Conservation (phyloP, 768 basidiomycete genomes). For the Suillus luteus region DNA sequence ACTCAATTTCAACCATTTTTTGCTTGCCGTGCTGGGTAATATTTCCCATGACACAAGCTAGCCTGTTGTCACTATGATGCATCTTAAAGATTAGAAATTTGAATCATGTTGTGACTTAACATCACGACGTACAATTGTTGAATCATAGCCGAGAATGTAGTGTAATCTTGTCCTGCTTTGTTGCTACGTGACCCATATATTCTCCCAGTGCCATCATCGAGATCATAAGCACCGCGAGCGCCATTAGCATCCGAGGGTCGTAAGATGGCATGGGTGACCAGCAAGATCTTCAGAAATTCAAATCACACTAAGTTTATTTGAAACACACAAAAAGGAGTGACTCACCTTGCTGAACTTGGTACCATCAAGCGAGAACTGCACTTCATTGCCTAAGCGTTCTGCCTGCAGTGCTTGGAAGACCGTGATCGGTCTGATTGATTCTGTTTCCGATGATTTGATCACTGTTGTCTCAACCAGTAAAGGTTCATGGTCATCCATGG, state of each 20-base stretch:
- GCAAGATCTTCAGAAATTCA: constrained; percentile 38
- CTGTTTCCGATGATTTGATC: constrained; percentile 10
- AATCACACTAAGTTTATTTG: background rate
- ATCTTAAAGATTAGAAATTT: background rate
- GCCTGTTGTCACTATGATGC: constrained; percentile 22
- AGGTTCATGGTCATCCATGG: constrained; percentile 17
- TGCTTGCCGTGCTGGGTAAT: constrained; percentile 2
- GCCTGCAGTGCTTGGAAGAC: constrained; percentile 42
- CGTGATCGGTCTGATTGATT: constrained; percentile 49
- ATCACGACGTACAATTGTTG: background rate
- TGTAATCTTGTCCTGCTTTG: constrained; percentile 16
- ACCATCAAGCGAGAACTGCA: too few relatives aligned
- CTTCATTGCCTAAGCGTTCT: too few relatives aligned
- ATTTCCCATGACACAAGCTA: constrained; percentile 17
- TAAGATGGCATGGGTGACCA: constrained; percentile 48
- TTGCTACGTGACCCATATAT: constrained; percentile 14
- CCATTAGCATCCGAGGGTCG: constrained; percentile 16
- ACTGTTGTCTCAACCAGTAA: constrained; percentile 12
- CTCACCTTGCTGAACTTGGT: too few relatives aligned
- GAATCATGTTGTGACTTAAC: background rate
- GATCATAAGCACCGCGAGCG: constrained; percentile 17
- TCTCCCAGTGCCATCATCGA: constrained; percentile 43
- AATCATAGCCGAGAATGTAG: constrained; percentile 17
- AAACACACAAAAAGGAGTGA: background rate
- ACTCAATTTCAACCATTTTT: constrained; percentile 16